Base-by-base conservation (phyloP, 2,329 filamentous ascomycete species). In the Neonectria coccinea region DNA sequence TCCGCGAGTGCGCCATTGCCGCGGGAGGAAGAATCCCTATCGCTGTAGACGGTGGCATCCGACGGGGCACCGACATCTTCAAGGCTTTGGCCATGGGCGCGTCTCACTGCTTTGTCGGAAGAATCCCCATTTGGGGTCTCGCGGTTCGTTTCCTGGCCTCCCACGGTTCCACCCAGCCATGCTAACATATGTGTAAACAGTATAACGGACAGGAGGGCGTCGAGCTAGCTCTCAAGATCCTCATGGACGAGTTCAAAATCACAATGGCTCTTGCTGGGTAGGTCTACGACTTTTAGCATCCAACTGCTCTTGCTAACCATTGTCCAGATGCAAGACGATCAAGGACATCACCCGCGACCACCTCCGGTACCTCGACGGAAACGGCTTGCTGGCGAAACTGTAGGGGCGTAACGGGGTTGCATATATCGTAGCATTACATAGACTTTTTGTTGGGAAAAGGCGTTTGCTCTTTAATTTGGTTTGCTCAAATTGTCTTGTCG, bases 1-100 rank as follows among this genome's bases (percentile, higher is more conserved):
- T 91, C 2, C 76, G 91, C 1, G 89, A 91, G 76, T 91, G 70
- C 86, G 88, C 62, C 82, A 83, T 70, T 84, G 84, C 69, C 85
- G 85, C 53, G 86, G 88, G 0, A 79, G 83, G 85, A 31, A 79
- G 79, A 59, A 81, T 91, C 75, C 87, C 91, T 72, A 84, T 92
- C 1, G 88, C 84, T 53, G 79, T 75, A 1, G 74, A 78, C 18
- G 75, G 75, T 10, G 76, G 76, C 2, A 70, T 78, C 10, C 66
- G 75, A 14, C 70, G 71, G 14, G 75, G 75, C 2, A 74, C 73
- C 11, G 76, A 78, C 25, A 70, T 77, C 8, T 70, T 78, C 56
- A 78, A 78, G 59, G 71, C 75, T 1, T 65, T 78, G 4, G 74
- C 75, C 4, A 68, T 77, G 55, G 76, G 76, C 3, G 76, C 74